Base-by-base conservation (phyloP, 2,329 filamentous ascomycete genomes). In the Colletotrichum chlorophyti region DNA sequence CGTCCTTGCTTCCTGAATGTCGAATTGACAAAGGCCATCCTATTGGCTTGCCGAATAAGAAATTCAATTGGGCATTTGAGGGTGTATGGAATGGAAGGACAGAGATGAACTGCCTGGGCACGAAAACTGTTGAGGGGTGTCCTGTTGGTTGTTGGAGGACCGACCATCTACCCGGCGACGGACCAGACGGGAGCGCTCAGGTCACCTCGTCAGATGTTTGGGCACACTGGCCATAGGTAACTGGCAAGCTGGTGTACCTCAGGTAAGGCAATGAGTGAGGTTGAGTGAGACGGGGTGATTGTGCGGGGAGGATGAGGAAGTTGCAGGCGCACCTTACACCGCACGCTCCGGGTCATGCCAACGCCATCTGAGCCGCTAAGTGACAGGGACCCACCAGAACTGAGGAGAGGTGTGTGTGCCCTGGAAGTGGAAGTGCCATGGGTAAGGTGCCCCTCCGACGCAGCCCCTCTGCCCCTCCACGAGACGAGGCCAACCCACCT, bases 81-180 rank as follows among this genome's bases (percentile, higher is more conserved):
- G 26, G 45, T 23, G 24, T 32, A 55, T 27, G 38, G 51, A 40
- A 55, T 27, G 38, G 51, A 50, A 45, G 47, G 6, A 34, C 40
- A 34, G n/a, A n/a, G n/a, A 50, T 31, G 31, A 37, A 15, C 50
- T 31, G 43, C 37, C 55, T 49, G 15, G 51, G 27, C 51, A 50
- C 14, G 38, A 50, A 55, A 60, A 57, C 15, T 60, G 57, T 60
- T 60, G 57, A 60, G 57, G 31, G 51, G 57, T 17, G 19, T n/a
- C n/a, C n/a, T n/a, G n/a, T 14, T 47, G 29, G 43, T 50, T 60
- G 57, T 60, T 60, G 57, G 57, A 55, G 21, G 52, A 60, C 19
- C n/a, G 51, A 55, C 55, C n/a, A n/a, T 55, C 51, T 45, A 51
- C 50, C 55, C 50, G n/a, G n/a, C n/a, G n/a, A 59, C 42, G 29